A percentile compares a stretch with the other conserved stretches of the same genome.
Evolutionary conservation across 176 grass and related monocot genomes (phyloP).

Genomic region (Areca catechu): DNA sequence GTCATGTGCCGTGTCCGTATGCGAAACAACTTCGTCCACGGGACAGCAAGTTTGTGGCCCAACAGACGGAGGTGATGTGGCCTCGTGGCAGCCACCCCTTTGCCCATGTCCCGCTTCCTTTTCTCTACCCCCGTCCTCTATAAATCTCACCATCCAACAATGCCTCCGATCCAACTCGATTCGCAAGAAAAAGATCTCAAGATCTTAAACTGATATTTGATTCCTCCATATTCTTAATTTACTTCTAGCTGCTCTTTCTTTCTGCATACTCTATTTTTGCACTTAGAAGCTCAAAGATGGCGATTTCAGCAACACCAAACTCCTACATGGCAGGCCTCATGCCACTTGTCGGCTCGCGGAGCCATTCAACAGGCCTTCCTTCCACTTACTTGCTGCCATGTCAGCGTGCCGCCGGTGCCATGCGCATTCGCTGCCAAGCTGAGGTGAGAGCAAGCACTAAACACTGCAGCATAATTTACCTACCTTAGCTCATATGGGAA

Average conservation of each 20-base stretch:
- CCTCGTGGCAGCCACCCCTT: too few species aligned
- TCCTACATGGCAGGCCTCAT: background rate
- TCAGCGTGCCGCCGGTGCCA: background rate
- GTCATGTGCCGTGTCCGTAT: too few species aligned
- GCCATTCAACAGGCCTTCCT: background rate
- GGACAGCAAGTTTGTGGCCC: background rate
- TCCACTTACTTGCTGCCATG: background rate
- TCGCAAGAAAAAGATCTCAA: too few species aligned
- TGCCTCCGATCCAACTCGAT: background rate
- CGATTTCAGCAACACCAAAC: background rate
- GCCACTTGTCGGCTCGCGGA: background rate
- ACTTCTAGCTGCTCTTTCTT: too few species aligned
- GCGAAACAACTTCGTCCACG: too few species aligned
- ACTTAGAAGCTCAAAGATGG: background rate
- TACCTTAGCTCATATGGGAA: too few species aligned
- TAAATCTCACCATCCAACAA: background rate
- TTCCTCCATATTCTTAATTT: too few species aligned
- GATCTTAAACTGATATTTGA: too few species aligned
- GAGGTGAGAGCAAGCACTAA: background rate
- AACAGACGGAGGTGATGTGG: background rate
- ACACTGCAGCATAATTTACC: background rate
- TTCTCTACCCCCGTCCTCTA: too few species aligned
- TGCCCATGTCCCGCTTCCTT: too few species aligned
- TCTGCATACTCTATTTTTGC: too few species aligned
- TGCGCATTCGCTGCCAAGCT: slow-evolving; percentile 1